Conservation (phyloP, 495 filamentous ascomycete genomes). For the Hypomontagnella monticulosa region DNA sequence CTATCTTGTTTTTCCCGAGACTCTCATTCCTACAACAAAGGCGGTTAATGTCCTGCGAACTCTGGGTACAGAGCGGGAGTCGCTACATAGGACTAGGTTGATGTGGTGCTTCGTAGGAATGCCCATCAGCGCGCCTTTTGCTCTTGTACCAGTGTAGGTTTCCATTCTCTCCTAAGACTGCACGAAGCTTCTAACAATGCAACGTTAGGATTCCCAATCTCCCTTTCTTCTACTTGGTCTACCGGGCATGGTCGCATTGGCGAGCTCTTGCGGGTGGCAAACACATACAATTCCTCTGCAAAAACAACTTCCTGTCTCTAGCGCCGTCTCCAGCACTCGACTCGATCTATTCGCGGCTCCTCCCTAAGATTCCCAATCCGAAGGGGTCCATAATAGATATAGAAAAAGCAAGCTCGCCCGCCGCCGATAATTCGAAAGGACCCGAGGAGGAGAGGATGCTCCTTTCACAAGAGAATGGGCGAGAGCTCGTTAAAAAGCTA, state of each 20-base stretch:
- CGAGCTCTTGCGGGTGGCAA: constrained; percentile 83
- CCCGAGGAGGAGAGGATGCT: constrained; percentile 63
- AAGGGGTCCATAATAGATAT: constrained; percentile 36
- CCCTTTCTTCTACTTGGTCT: constrained; percentile 96
- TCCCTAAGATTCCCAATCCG: not conserved
- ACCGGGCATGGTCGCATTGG: constrained; percentile 76
- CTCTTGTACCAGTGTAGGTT: constrained; percentile 83
- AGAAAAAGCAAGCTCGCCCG: constrained; percentile 26
- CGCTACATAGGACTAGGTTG: constrained; percentile 77
- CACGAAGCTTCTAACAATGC: constrained; percentile 14
- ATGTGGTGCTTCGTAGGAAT: constrained; percentile 82
- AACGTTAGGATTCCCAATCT: constrained; percentile 81
- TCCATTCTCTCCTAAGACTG: not conserved
- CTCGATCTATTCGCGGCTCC: constrained; percentile 67
- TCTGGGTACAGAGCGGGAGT: constrained; percentile 81
- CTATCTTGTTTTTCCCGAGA: constrained; percentile 79
- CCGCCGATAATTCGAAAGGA: not conserved
- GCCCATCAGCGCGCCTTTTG: constrained; percentile 85
- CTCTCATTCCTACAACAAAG: constrained; percentile 69
- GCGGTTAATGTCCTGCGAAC: constrained; percentile 68
- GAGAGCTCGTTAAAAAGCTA: constrained; percentile 73
- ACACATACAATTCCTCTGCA: constrained; percentile 82
- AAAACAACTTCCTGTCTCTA: constrained; percentile 71
- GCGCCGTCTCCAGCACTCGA: constrained; percentile 74
- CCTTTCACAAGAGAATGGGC: constrained; percentile 67